A percentile compares a stretch with the other conserved stretches of the same genome.
phyloP scores from a whole-genome alignment of 2,329 filamentous ascomycete species.

The Aspergillus sp. region DNA sequence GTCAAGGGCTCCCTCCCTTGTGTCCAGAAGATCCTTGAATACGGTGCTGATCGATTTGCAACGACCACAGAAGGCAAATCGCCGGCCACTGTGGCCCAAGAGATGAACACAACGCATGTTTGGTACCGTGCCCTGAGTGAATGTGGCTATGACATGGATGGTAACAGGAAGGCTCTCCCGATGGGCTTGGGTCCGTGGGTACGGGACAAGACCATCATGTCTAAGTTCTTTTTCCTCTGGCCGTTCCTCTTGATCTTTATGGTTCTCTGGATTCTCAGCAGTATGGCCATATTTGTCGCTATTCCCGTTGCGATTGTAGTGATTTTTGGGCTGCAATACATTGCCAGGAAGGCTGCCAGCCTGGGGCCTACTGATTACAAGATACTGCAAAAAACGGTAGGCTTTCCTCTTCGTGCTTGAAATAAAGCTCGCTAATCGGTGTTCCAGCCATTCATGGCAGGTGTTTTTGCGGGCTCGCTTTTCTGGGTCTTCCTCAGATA shows the following conservation, averaged over 20 bases:
- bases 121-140: slow-evolving; percentile 85
- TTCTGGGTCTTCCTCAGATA: slow-evolving; percentile 81
- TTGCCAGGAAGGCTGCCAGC: slow-evolving; percentile 75
- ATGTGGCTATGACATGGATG: slow-evolving; percentile 81
- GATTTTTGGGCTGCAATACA: slow-evolving; percentile 72
- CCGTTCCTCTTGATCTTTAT: slow-evolving; percentile 77
- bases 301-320: slow-evolving; percentile 71
- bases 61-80: slow-evolving; percentile 91
- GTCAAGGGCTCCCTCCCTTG: slow-evolving; percentile 90
- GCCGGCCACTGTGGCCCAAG: slow-evolving; percentile 79
- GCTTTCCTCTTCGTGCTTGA: slow-evolving; percentile 35
- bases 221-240: slow-evolving; percentile 86
- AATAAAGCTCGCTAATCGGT: slow-evolving; percentile 21
- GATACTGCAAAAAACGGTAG: slow-evolving; percentile 83
- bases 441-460: slow-evolving; percentile 81
- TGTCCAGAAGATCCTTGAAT: slow-evolving; percentile 92
- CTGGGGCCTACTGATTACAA: slow-evolving; percentile 89
- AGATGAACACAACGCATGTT: slow-evolving; percentile 82
- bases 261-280: slow-evolving; percentile 72
- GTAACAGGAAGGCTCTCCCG: slow-evolving; percentile 68
- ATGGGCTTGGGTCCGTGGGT: slow-evolving; percentile 76
- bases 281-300: slow-evolving; percentile 74
- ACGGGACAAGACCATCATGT: slow-evolving; percentile 77
- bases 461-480: slow-evolving; percentile 86
- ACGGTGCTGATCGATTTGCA: slow-evolving; percentile 90